phyloP scores from a whole-genome alignment of 2,329 filamentous ascomycete genomes.

The Colletotrichum australisinense region DNA sequence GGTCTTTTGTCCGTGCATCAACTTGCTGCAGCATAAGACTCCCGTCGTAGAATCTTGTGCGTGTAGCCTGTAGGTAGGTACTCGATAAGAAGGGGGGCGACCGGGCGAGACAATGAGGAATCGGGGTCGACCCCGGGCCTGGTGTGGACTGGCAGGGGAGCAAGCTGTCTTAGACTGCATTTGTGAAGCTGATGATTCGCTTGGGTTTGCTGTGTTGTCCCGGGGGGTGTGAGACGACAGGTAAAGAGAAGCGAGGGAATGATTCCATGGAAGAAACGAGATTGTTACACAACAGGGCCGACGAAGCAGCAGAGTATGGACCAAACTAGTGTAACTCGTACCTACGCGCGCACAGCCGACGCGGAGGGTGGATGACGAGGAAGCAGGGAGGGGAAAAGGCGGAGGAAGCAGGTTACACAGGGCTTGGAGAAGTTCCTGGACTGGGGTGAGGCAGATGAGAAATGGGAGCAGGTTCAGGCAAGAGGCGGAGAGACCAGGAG shows the following conservation, averaged over 20 bases:
- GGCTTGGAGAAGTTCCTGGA: background rate
- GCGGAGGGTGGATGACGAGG: background rate
- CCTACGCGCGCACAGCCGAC: slow-evolving; percentile 1
- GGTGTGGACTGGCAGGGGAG: background rate
- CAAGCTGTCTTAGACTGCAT: background rate
- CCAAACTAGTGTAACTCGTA: background rate
- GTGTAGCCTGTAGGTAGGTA: too few relatives aligned
- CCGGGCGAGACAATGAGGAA: background rate
- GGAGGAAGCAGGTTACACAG: slow-evolving; percentile 11
- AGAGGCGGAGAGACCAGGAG: slow-evolving; percentile 6
- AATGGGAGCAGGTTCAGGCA: background rate
- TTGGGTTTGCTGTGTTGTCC: background rate
- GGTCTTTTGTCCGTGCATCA: background rate
- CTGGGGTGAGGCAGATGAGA: background rate
- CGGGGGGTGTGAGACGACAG: too few relatives aligned
- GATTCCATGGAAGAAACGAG: background rate
- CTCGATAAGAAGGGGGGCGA: background rate
- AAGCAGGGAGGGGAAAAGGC: slow-evolving; percentile 8
- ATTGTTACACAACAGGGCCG: background rate
- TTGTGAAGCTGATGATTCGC: background rate
- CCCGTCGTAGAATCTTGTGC: background rate
- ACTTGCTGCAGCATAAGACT: background rate
- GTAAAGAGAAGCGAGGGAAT: background rate
- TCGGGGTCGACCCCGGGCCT: background rate
- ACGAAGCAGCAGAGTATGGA: background rate